Evolutionary conservation across 2,329 filamentous ascomycete species (phyloP).

Genomic region (Trichoderma pleuroti): DNA sequence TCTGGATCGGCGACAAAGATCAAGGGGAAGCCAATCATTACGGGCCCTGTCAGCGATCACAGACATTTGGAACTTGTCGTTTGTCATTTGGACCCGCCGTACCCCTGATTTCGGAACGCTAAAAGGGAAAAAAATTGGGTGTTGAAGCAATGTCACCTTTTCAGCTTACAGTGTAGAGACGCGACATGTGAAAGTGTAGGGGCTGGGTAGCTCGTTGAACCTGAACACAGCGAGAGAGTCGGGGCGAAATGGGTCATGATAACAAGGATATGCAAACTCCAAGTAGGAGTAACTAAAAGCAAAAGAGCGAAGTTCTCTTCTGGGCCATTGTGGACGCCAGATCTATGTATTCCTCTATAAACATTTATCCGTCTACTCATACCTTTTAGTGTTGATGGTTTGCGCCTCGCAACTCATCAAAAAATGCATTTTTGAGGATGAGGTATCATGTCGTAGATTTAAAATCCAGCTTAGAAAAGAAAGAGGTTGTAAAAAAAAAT

Average conservation of each 20-base stretch:
- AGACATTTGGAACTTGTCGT: not conserved
- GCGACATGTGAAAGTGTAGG: not conserved
- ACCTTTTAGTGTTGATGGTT: not conserved
- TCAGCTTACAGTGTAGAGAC: not conserved
- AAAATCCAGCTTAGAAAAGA: not conserved
- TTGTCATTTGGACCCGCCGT: not conserved
- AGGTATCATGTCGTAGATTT: slow-evolving; percentile 1
- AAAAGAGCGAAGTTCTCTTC: not conserved
- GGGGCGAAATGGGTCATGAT: too few species aligned
- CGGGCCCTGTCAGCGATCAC: not conserved
- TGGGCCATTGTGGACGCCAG: not conserved
- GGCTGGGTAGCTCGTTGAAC: not conserved
- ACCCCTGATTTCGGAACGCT: not conserved
- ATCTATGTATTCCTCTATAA: not conserved
- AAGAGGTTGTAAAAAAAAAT: not conserved
- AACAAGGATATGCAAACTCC: not conserved
- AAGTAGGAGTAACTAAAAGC: not conserved
- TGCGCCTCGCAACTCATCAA: not conserved
- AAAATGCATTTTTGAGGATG: not conserved
- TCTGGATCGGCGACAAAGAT: not conserved
- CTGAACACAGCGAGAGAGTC: not conserved
- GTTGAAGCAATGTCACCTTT: not conserved
- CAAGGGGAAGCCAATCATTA: not conserved
- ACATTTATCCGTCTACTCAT: not conserved
- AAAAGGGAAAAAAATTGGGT: not conserved